Conservation (phyloP, 371 early-diverging fungal genomes). For the Syncephalastrum racemosum region DNA sequence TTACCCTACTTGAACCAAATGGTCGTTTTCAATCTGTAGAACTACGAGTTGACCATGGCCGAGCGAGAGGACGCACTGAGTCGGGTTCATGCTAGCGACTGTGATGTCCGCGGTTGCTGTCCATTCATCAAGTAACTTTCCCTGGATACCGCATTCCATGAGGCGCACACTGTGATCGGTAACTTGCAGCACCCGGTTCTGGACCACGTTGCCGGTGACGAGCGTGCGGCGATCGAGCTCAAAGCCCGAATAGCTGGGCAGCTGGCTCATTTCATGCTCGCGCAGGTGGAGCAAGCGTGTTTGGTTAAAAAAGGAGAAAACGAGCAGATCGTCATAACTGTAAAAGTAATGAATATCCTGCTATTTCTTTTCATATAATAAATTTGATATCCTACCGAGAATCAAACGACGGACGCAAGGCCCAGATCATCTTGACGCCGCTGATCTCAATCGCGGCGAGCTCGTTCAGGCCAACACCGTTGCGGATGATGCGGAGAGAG, state of each 20-base stretch:
- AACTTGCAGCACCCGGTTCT: slow-evolving; percentile 37
- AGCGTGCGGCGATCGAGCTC: slow-evolving; percentile 38
- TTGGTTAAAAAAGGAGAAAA: slow-evolving; percentile 62
- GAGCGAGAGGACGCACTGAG: slow-evolving; percentile 67
- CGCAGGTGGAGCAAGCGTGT: slow-evolving; percentile 34
- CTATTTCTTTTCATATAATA: background rate
- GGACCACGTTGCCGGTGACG: slow-evolving; percentile 33
- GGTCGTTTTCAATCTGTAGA: slow-evolving; percentile 48
- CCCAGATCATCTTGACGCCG: slow-evolving; percentile 78
- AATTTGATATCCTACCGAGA: slow-evolving; percentile 14
- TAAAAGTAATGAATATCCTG: background rate
- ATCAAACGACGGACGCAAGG: slow-evolving; percentile 50
- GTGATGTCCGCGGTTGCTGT: slow-evolving; percentile 57
- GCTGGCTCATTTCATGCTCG: slow-evolving; percentile 31
- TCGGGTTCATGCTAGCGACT: slow-evolving; percentile 59
- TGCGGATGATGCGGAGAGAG: slow-evolving; percentile 80
- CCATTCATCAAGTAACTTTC: slow-evolving; percentile 55
- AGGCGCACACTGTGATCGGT: slow-evolving; percentile 42
- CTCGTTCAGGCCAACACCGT: slow-evolving; percentile 87
- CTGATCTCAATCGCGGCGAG: slow-evolving; percentile 63
- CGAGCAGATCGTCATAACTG: slow-evolving; percentile 48
- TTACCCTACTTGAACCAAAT: slow-evolving; percentile 50
- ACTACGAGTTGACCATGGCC: slow-evolving; percentile 61
- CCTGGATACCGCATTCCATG: slow-evolving; percentile 24
- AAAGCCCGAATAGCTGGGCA: slow-evolving; percentile 30